Evolutionary conservation across 2,329 filamentous ascomycete species (phyloP), one percentile per base, ranked within the genome.

Genomic region (Colletotrichum musicola): DNA sequence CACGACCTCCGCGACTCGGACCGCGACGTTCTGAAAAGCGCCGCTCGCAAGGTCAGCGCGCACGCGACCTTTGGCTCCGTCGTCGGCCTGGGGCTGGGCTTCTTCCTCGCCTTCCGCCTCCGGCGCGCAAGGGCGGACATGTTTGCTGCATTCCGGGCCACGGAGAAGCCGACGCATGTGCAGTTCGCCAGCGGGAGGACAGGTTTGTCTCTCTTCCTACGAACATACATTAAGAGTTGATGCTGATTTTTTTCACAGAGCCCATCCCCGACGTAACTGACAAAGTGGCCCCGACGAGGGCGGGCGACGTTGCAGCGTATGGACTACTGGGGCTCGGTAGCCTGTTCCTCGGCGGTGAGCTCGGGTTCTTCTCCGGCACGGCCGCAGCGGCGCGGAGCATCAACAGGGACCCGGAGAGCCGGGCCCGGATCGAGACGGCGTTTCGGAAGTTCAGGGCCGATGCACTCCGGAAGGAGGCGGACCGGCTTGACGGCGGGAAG

Each of bases 381-480:
- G 82, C 83, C 54, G 82, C 84, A 5, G 89, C 88, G 3, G 82
- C 84, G 38, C 81, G 85, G 44, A 80, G 80, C 1, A 86, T 92
- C 61, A 81, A 80, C 1, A 77, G 76, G 27, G 86, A 92, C 72
- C 83, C 86, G 0, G 86, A 86, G 63, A 81, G 83, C 16, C 82
- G 81, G 71, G 78, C 82, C 72, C 81, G 90, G 71, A 88, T 92
- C 62, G 88, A 92, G 78, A 84, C 78, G 59, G 90, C 90, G 0
- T 92, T 90, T 70, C 82, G 86, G 72, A 84, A 82, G 64, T 92
- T 91, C 76, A 85, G 85, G 66, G 88, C 87, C 0, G 90, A 92
- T 78, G 83, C 87, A n/a, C 75, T 92, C 73, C 84, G 87, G 73
- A 84, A 82, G 69, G 84, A 92, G 78, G 85, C 89, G 10, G 81